These are phyloP conservation scores for Aspergillus heteromorphus DNA, from an alignment of 495 filamentous ascomycete species.

Conservation along the genomic window DNA sequence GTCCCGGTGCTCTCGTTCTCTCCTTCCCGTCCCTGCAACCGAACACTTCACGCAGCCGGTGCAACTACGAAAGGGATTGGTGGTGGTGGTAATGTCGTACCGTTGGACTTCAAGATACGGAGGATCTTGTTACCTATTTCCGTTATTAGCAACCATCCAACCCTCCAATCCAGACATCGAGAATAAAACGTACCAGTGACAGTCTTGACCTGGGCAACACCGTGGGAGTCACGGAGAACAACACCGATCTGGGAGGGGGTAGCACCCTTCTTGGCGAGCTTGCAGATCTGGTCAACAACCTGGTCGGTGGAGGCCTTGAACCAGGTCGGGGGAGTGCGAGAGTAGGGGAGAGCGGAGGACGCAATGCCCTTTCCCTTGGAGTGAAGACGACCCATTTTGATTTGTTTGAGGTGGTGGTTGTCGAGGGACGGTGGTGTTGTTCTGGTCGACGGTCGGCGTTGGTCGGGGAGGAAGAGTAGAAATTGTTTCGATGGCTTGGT, in stretches of 20 bases:
- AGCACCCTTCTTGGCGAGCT: slow-evolving; percentile 94
- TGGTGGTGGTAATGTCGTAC: slow-evolving; percentile 52
- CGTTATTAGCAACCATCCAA: slow-evolving; percentile 18
- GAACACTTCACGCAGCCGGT: slow-evolving; percentile 1
- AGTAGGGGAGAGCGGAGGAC: slow-evolving; percentile 91
- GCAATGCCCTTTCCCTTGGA: slow-evolving; percentile 99
- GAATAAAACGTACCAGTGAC: slow-evolving; percentile 72
- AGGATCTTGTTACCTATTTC: slow-evolving; percentile 94
- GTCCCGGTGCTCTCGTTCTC: neutral
- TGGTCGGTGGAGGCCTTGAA: slow-evolving; percentile 84
- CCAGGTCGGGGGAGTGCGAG: slow-evolving; percentile 85
- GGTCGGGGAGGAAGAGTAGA: slow-evolving; percentile 14
- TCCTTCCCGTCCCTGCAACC: no score
- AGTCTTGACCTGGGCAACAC: slow-evolving; percentile 92
- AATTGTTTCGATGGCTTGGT: neutral
- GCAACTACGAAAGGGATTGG: slow-evolving; percentile 6
- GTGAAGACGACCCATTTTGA: slow-evolving; percentile 96
- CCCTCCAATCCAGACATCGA: neutral
- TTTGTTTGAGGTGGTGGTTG: slow-evolving; percentile 30
- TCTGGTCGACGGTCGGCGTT: slow-evolving; percentile 33
- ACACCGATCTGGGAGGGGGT: slow-evolving; percentile 99
- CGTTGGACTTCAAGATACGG: slow-evolving; percentile 90
- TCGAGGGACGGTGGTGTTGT: slow-evolving; percentile 22
- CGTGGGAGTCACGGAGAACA: slow-evolving; percentile 92
- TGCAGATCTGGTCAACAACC: slow-evolving; percentile 98